Conservation (phyloP, 1,284 basidiomycete genomes). For the Cystobasidiaceae sp. region DNA sequence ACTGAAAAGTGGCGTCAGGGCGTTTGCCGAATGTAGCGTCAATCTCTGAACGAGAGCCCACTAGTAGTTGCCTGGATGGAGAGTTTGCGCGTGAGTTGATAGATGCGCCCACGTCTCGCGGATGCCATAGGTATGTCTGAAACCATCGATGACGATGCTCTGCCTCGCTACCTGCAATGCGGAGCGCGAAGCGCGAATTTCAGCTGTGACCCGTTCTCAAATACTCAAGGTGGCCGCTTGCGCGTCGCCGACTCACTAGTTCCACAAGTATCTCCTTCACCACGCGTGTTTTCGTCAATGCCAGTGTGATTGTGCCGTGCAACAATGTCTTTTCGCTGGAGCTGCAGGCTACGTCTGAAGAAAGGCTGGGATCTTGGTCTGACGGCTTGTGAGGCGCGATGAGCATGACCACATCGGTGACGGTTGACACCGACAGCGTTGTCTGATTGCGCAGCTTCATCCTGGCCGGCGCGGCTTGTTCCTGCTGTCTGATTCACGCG, state of each 20-base stretch:
- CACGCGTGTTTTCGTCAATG: not conserved
- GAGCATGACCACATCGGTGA: conserved; percentile 16
- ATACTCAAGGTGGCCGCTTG: too few relatives aligned
- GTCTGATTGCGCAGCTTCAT: not conserved
- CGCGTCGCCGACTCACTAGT: not conserved
- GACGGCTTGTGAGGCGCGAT: conserved; percentile 6
- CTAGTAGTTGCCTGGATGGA: conserved; percentile 2
- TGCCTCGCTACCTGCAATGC: not conserved
- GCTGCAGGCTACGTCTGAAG: not conserved
- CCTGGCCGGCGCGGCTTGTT: not conserved
- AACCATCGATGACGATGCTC: conserved; percentile 12
- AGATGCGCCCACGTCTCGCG: not conserved
- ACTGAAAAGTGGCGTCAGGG: not conserved
- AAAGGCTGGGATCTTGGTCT: not conserved
- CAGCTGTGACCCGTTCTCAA: not conserved
- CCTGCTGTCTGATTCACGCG: too few relatives aligned
- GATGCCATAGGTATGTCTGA: conserved; percentile 17
- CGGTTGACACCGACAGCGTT: not conserved
- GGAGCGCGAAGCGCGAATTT: not conserved
- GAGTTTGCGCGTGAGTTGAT: not conserved
- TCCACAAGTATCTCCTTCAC: conserved; percentile 7
- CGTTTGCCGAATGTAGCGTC: too few relatives aligned
- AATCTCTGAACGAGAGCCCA: not conserved
- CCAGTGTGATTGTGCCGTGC: conserved; percentile 5
- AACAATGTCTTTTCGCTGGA: conserved; percentile 1